Conservation (phyloP, 441 rosid species). For the Syzygium malaccense region DNA sequence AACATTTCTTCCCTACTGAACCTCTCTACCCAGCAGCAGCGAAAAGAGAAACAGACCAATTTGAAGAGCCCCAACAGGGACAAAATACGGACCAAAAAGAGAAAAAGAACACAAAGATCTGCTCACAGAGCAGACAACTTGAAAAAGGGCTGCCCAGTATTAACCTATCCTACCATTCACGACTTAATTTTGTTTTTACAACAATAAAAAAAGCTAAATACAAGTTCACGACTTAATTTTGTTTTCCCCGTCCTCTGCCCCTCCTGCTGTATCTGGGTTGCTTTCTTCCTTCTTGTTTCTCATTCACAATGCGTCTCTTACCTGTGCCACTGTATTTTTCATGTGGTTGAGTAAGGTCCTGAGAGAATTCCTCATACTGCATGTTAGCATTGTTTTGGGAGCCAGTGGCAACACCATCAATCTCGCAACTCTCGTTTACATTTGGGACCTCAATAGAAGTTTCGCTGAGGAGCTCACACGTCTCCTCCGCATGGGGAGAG, state of each 20-base stretch:
- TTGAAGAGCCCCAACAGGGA: not conserved
- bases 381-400: slow-evolving; percentile 51
- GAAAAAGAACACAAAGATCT: not conserved
- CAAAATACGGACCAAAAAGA: not conserved
- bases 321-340: slow-evolving; percentile 21
- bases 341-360: slow-evolving; percentile 21
- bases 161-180: not conserved
- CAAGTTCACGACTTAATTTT: not conserved
- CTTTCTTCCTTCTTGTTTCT: slow-evolving; percentile 36
- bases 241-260: slow-evolving; percentile 42
- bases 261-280: slow-evolving; percentile 30
- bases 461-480: slow-evolving; percentile 27
- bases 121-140: not conserved
- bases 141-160: not conserved
- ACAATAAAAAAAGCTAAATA: slow-evolving; percentile 16
- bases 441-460: slow-evolving; percentile 29
- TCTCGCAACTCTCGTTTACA: slow-evolving; percentile 10
- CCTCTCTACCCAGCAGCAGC: not conserved
- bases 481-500: slow-evolving; percentile 10
- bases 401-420: slow-evolving; percentile 20
- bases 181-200: slow-evolving; percentile 17
- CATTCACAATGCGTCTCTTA: slow-evolving; percentile 19
- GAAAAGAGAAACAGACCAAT: not conserved
- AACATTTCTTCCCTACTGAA: not conserved
- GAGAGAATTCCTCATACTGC: slow-evolving; percentile 30